Evolutionary conservation across 1,284 basidiomycete species (phyloP).

Genomic region (Ceratobasidium theobromae): DNA sequence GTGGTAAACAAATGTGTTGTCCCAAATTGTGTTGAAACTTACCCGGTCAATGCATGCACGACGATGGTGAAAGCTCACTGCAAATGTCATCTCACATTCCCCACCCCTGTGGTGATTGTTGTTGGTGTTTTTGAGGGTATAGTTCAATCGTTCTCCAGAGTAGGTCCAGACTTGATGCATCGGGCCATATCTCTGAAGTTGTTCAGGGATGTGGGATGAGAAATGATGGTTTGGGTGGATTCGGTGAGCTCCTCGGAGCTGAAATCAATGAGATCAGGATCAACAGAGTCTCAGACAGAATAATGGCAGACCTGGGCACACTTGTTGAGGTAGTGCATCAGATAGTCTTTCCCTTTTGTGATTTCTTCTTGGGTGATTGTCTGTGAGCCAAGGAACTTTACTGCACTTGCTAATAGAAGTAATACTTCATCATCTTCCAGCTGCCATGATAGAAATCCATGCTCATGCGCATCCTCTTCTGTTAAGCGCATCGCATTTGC

Average conservation of each 20-base stretch:
- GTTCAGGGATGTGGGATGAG: conserved; percentile 1
- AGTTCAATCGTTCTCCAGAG: conserved; percentile 29
- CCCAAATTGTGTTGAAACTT: background rate
- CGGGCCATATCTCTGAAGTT: conserved; percentile 24
- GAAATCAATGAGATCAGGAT: background rate
- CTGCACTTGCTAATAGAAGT: background rate
- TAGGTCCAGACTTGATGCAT: conserved; percentile 27
- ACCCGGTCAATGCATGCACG: background rate
- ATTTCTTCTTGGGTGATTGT: background rate
- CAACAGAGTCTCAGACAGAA: background rate
- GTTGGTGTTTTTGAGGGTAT: conserved; percentile 14
- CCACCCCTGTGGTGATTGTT: conserved; percentile 26
- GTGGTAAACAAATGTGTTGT: background rate
- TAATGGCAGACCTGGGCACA: background rate
- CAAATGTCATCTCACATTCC: conserved; percentile 7
- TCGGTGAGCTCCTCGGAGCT: conserved; percentile 21
- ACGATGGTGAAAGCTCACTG: background rate
- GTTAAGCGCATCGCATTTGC: background rate
- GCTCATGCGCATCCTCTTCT: background rate
- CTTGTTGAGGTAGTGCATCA: background rate
- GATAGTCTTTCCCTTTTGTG: background rate
- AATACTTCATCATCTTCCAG: background rate
- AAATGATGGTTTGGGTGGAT: conserved; percentile 31
- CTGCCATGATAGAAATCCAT: background rate
- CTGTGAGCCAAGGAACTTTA: background rate